A percentile compares a stretch with the other conserved stretches of the same genome.
Conservation (phyloP, 2,329 filamentous ascomycete species). For the Stagonosporopsis vannaccii region DNA sequence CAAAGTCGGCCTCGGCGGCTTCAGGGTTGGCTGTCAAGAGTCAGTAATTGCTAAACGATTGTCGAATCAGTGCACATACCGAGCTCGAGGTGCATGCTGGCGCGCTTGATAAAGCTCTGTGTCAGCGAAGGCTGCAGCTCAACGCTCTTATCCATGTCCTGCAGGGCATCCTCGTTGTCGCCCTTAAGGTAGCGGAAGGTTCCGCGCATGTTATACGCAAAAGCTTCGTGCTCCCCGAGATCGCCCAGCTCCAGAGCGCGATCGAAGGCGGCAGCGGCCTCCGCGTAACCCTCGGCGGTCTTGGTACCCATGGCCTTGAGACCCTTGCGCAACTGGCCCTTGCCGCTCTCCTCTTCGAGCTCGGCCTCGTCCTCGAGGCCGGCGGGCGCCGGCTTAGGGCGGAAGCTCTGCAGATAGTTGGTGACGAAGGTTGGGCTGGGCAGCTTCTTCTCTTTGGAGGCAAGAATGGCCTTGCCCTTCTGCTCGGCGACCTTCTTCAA, state of each 20-base stretch:
- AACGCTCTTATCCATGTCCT: conserved; percentile 90
- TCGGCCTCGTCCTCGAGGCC: conserved; percentile 86
- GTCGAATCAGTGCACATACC: conserved; percentile 58
- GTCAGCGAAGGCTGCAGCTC: conserved; percentile 87
- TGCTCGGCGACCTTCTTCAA: conserved; percentile 96
- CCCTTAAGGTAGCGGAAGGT: conserved; percentile 94
- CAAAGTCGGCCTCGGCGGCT: conserved; percentile 88
- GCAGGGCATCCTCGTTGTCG: conserved; percentile 81
- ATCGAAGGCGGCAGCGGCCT: conserved; percentile 85
- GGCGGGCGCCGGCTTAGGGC: conserved; percentile 76
- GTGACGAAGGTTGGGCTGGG: conserved; percentile 96
- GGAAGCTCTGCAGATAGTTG: conserved; percentile 99
- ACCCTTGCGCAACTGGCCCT: conserved; percentile 85
- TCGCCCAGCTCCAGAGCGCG: conserved; percentile 84
- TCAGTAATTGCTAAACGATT: neutral
- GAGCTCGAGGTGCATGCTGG: conserved; percentile 95
- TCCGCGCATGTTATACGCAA: conserved; percentile 95
- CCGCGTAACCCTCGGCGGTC: conserved; percentile 89
- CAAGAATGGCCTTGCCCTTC: conserved; percentile 89
- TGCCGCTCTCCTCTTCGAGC: conserved; percentile 77
- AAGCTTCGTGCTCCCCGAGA: conserved; percentile 82
- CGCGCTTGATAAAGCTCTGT: conserved; percentile 98
- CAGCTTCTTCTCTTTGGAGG: conserved; percentile 80
- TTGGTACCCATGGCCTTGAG: conserved; percentile 81
- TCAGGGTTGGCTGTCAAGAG: conserved; percentile 72